These are phyloP conservation scores for Pilatotrama ljubarskyi DNA, from an alignment of 768 basidiomycete species.

Conservation along the genomic window DNA sequence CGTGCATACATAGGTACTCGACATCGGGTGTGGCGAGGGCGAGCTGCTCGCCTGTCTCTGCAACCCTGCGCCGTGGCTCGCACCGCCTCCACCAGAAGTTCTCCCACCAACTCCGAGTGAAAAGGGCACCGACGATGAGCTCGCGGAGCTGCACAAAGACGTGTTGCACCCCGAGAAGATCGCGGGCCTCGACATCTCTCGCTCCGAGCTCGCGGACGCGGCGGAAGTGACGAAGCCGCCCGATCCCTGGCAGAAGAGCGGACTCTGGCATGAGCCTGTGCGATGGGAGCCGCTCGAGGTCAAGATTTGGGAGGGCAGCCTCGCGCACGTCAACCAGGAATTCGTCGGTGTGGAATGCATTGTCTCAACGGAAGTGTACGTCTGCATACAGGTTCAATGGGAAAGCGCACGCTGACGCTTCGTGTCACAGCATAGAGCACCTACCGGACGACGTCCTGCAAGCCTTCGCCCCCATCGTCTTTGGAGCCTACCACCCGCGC, in stretches of 20 bases:
- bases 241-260: background rate
- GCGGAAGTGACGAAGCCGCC: conserved; percentile 48
- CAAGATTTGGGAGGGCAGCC: conserved; percentile 73
- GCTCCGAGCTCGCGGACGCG: conserved; percentile 55
- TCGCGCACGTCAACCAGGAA: conserved; percentile 64
- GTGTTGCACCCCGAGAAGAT: conserved; percentile 32
- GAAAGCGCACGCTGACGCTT: background rate
- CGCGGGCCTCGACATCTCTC: conserved; percentile 68
- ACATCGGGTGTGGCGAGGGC: conserved; percentile 86
- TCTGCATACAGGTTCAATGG: conserved; percentile 11
- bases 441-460: conserved; percentile 57
- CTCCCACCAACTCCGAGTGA: conserved; percentile 4
- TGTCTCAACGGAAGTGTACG: conserved; percentile 81
- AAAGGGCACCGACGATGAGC: background rate
- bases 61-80: conserved; percentile 73
- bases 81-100: conserved; percentile 32
- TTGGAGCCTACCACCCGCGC: conserved; percentile 77
- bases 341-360: conserved; percentile 72
- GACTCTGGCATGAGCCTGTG: conserved; percentile 20
- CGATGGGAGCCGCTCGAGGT: conserved; percentile 73
- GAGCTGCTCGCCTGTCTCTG: conserved; percentile 66
- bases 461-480: conserved; percentile 65
- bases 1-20: conserved; percentile 55
- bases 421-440: conserved; percentile 74
- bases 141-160: conserved; percentile 7